Base-by-base conservation (phyloP, 192 early-diverging fungal species). In the Coemansia sp. region DNA sequence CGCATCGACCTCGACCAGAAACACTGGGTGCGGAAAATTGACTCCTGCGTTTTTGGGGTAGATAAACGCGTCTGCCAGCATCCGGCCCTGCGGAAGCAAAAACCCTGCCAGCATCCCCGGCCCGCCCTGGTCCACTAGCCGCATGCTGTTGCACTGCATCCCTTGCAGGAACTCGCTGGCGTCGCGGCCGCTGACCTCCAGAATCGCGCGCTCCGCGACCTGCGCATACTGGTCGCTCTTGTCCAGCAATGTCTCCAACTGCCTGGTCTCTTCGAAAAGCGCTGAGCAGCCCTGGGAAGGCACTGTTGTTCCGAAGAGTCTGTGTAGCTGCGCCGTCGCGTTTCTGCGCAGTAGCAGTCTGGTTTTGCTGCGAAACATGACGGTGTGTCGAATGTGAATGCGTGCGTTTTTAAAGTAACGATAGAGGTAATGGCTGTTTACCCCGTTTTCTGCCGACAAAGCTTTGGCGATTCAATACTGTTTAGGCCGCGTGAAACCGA, bases 31-130 rank as follows among this genome's bases (percentile, higher is more conserved):
- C 33, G 87, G 87, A 42, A 90, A 89, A 28, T 85, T 83, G 30
- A 63, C 71, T 11, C 82, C 83, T 0, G 57, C 54, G 75, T 91
- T 90, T 25, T 79, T 61, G 4, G 91, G 91, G 74, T 96, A 92
- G 22, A 99, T 86, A 65, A 99, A 95, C 22, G 88, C 89, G 70
- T 99, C 96, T 55, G 85, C 92, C 14, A 99, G 75, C 30, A 96
- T 79, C 36, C 96, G 87, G 17, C 96, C 96, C 89, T 92, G 89
- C 48, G 96, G 87, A 14, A 87, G 85, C 51, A 97, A 86, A 71
- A 96, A 96, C 18, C 80, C 90, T 49, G 93, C 80, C 61, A 90
- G 88, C 65, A 95, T 87, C 7, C 92, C 94, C 42, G 85, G 72
- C 1, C 93, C 90, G 48, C 91, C 90, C 14, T 77, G 71, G 31